Evolutionary conservation across 305 asterid genomes (phyloP), one percentile per base, ranked within the genome.

Genomic region (Plantago rigida): DNA sequence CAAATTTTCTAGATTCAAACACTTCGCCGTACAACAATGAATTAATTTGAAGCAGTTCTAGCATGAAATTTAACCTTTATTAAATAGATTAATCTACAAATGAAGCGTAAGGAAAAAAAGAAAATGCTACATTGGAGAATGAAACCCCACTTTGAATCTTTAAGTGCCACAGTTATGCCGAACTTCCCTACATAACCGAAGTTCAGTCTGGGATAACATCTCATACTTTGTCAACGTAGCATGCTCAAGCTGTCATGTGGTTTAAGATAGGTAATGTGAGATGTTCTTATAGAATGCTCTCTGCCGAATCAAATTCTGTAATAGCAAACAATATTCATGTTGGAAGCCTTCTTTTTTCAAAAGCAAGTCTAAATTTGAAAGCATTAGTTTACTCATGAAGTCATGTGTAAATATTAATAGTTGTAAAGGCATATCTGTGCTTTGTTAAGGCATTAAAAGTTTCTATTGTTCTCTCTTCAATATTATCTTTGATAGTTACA

Each of bases 401-500:
- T 10, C 46, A 41, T 9, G 46, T 41, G 29, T 61, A 64, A 17
- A 56, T 15, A n/a, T 0, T 24, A 46, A 41, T 56, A 42, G 44
- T 26, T 66, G 52, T 41, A 12, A 47, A 50, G 29, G 52, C 49
- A 34, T 62, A 53, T 58, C 11, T 65, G 60, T 59, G 41, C 62
- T 47, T 60, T 52, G 56, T 67, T 64, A 39, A 62, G 75, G 59
- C 46, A 22, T 36, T 45, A 0, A 10, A 34, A 34, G 26, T 13
- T 55, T 44, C 51, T 41, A 53, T 24, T 47, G 47, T 53, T 63
- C 26, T 19, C 53, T 71, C 29, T 51, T 65, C 62, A 26, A 45
- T 46, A 15, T 9, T 34, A 47, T 62, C 41, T 65, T 60, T 67
- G 57, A 48, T 68, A 47, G 44, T 59, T 54, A 65, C 60, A 34